Evolutionary conservation across 75 land plant species (phyloP).

Genomic region (Cryptomeria japonica): DNA sequence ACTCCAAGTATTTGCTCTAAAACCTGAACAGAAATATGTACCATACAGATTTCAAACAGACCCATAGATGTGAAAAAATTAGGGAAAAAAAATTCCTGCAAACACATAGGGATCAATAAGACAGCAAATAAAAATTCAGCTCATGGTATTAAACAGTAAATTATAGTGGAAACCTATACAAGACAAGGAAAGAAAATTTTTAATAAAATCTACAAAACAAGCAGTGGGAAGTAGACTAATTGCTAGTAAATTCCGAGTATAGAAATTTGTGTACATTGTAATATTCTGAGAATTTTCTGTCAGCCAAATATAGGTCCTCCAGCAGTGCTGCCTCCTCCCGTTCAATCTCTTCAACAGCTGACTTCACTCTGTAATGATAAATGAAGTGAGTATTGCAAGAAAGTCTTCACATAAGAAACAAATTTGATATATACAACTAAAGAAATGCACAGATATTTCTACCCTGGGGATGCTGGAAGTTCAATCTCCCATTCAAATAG

Average conservation of each 20-base stretch:
- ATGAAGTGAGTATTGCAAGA: neutral
- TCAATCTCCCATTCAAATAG: neutral
- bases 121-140: neutral
- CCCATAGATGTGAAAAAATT: neutral
- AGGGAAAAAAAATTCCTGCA: neutral
- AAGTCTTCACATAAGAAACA: slow-evolving; percentile 10
- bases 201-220: neutral
- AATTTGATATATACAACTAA: neutral
- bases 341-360: slow-evolving; percentile 91
- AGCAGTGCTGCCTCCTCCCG: slow-evolving; percentile 79
- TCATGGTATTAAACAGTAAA: neutral
- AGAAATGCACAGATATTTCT: neutral
- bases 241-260: neutral
- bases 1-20: slow-evolving; percentile 94
- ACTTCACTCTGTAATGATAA: slow-evolving; percentile 62
- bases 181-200: neutral
- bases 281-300: slow-evolving; percentile 95
- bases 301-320: slow-evolving; percentile 90
- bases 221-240: neutral
- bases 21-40: slow-evolving; percentile 44
- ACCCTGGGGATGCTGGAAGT: neutral
- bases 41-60: neutral
- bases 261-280: slow-evolving; percentile 59
- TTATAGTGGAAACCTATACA: neutral
- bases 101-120: neutral